Conservation (phyloP, 2,329 filamentous ascomycete genomes). For the Tetracladium maxilliforme region DNA sequence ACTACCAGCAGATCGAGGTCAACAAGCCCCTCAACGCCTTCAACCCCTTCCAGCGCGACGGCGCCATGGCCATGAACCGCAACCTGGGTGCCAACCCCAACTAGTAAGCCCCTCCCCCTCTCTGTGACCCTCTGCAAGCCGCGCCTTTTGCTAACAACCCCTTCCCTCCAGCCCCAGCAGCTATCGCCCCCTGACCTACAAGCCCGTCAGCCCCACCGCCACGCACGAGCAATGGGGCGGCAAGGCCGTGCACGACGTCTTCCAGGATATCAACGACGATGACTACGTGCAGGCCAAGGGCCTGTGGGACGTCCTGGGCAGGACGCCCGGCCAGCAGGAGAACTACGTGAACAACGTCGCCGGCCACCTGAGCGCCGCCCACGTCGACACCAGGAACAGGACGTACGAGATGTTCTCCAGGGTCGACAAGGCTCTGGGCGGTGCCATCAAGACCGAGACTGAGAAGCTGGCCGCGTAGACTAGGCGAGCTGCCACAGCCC, state of each 20-base stretch:
- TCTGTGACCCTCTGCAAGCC: too few species aligned
- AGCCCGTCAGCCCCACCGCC: constrained; percentile 21
- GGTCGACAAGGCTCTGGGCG: constrained; percentile 37
- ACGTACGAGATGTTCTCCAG: constrained; percentile 46
- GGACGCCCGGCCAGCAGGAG: constrained; percentile 30
- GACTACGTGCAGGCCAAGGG: constrained; percentile 17
- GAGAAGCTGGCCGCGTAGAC: too few species aligned
- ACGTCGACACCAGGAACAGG: constrained; percentile 35
- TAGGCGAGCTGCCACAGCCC: too few species aligned
- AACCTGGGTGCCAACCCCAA: constrained; percentile 47
- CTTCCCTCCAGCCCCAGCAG: too few species aligned
- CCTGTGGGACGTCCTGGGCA: constrained; percentile 16
- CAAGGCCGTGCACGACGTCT: constrained; percentile 23
- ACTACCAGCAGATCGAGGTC: constrained; percentile 44
- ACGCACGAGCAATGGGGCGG: constrained; percentile 33
- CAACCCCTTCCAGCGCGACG: constrained; percentile 62
- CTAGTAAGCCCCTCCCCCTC: too few species aligned
- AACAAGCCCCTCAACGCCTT: constrained; percentile 28
- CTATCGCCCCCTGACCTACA: constrained; percentile 28
- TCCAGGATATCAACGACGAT: constrained; percentile 20
- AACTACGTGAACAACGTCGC: constrained; percentile 42
- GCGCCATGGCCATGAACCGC: constrained; percentile 52
- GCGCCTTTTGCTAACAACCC: too few species aligned
- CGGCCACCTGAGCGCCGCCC: constrained; percentile 36
- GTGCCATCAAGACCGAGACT: constrained; percentile 33